A percentile compares a stretch with the other conserved stretches of the same genome.
phyloP scores from a whole-genome alignment of 106 monocot species.

The Apostasia shenzhenica region DNA sequence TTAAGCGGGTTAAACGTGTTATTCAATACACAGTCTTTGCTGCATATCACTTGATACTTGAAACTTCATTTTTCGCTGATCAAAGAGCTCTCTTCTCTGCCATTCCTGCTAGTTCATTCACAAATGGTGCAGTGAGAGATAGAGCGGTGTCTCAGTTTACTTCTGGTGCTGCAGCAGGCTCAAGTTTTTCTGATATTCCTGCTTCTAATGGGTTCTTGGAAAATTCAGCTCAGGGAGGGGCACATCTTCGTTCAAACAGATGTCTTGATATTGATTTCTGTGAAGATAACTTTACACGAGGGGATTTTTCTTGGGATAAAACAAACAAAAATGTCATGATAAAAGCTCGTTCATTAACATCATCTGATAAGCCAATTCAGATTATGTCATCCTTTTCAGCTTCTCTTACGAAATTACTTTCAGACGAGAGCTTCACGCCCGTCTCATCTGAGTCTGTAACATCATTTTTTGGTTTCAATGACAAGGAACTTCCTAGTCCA shows the following conservation, averaged over 20 bases:
- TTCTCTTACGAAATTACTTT: conserved; percentile 22
- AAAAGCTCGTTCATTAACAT: conserved; percentile 3
- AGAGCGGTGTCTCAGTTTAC: not conserved
- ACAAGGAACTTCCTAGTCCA: conserved; percentile 12
- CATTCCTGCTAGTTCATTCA: conserved; percentile 9
- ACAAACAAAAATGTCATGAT: not conserved
- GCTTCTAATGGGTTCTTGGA: conserved; percentile 30
- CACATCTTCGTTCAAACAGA: conserved; percentile 5
- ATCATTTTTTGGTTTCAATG: conserved; percentile 14
- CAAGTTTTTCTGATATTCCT: conserved; percentile 14
- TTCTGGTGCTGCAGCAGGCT: conserved; percentile 7
- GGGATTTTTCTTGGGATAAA: not conserved
- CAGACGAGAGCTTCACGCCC: conserved; percentile 14
- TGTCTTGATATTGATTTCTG: conserved; percentile 6
- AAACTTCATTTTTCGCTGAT: conserved; percentile 95
- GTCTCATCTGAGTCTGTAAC: conserved; percentile 22
- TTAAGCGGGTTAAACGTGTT: conserved; percentile 87
- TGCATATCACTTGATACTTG: conserved; percentile 92
- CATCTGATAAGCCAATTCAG: conserved; percentile 17
- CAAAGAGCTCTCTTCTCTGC: conserved; percentile 64
- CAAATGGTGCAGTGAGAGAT: not conserved
- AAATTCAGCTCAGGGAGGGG: conserved; percentile 11
- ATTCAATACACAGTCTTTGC: conserved; percentile 93
- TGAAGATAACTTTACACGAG: conserved; percentile 12
- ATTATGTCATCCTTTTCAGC: conserved; percentile 37